These are phyloP conservation scores for Ambrosia artemisiifolia DNA, from an alignment of 129 eudicot species.

Conservation along the genomic window DNA sequence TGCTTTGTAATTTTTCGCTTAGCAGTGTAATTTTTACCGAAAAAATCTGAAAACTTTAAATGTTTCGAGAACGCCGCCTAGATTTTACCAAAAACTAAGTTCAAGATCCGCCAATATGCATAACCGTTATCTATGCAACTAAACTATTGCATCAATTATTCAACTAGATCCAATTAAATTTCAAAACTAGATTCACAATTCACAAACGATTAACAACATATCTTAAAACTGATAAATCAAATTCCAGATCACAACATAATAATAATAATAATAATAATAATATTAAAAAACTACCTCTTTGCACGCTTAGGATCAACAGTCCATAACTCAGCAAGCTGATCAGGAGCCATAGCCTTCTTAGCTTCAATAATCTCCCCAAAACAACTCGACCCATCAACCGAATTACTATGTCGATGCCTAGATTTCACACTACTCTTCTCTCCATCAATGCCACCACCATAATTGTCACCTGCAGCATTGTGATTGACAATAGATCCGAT, in stretches of 20 bases:
- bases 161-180: not conserved
- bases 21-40: no score
- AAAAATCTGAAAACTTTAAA: no score
- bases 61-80: no score
- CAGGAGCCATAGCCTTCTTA: conserved; percentile 94
- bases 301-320: conserved; percentile 84
- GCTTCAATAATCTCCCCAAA: conserved; percentile 64
- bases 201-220: not conserved
- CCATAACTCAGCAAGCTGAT: conserved; percentile 84
- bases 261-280: no score
- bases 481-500: conserved; percentile 43
- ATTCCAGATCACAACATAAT: not conserved
- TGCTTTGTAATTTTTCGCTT: no score
- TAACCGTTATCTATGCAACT: no score
- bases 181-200: not conserved
- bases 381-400: conserved; percentile 52
- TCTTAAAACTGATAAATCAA: not conserved
- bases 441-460: conserved; percentile 11
- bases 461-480: conserved; percentile 29
- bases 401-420: conserved; percentile 60
- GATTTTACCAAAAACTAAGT: no score
- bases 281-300: conserved; percentile 50
- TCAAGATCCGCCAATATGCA: no score
- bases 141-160: not conserved
- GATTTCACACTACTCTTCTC: conserved; percentile 36